These are phyloP conservation scores for Mikania micrantha DNA, from an alignment of 129 eudicot species.

Conservation along the genomic window DNA sequence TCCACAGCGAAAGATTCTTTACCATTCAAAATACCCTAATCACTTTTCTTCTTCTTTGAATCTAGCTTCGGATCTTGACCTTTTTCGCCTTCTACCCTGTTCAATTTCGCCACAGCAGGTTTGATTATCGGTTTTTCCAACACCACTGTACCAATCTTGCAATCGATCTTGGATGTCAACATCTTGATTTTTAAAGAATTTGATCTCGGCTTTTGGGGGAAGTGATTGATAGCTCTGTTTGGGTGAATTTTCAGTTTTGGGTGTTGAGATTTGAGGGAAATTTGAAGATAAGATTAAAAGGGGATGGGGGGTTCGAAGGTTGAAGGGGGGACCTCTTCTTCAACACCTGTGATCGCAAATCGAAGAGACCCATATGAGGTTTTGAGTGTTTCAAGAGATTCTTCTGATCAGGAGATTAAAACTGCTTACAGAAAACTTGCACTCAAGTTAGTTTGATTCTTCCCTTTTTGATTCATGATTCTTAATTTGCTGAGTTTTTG, in stretches of 20 bases:
- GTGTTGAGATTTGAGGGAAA: background rate
- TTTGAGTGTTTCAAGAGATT: conserved; percentile 58
- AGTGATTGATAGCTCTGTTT: background rate
- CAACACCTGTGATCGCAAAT: conserved; percentile 40
- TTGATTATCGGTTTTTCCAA: too few relatives aligned
- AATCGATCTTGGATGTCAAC: conserved; percentile 2
- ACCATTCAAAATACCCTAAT: conserved; percentile 19
- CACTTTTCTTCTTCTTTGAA: background rate
- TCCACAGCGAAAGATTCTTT: conserved; percentile 1
- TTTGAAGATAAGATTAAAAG: background rate
- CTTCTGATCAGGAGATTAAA: conserved; percentile 92
- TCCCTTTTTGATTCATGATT: background rate
- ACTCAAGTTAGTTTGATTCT: conserved; percentile 57
- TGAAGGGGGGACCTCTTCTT: conserved; percentile 46
- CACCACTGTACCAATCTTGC: background rate
- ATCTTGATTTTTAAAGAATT: background rate
- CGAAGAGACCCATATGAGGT: conserved; percentile 96
- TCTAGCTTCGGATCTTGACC: conserved; percentile 15
- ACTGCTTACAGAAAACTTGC: conserved; percentile 95
- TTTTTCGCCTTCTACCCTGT: background rate
- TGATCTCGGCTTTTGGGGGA: conserved; percentile 1
- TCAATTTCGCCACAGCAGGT: background rate
- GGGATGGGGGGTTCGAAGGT: conserved; percentile 45
- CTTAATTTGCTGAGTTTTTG: background rate
- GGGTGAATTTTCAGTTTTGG: background rate